Conservation (phyloP, 345 rosid genomes). For the Eucalyptus sideroxylon region DNA sequence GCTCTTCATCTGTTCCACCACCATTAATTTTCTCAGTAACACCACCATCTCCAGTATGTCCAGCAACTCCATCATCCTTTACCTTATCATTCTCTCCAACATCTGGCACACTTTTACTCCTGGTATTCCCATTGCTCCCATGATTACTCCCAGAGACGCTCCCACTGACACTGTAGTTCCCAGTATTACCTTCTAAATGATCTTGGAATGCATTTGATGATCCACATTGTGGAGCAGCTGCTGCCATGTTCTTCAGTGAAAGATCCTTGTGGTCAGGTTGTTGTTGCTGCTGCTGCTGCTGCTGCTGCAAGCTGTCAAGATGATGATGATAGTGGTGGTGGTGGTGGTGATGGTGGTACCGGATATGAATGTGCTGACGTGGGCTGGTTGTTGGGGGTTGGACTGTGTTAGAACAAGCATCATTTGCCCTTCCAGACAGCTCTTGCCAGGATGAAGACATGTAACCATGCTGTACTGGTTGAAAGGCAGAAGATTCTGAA, state of each 20-base stretch:
- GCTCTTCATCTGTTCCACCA: slow-evolving; percentile 12
- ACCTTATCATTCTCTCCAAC: slow-evolving; percentile 31
- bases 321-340: slow-evolving; percentile 17
- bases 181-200: slow-evolving; percentile 10
- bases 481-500: slow-evolving; percentile 26
- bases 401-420: not conserved
- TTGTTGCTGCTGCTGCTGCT: slow-evolving; percentile 9
- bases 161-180: slow-evolving; percentile 58
- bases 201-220: slow-evolving; percentile 33
- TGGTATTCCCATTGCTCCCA: slow-evolving; percentile 48
- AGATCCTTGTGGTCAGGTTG: slow-evolving; percentile 11
- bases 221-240: slow-evolving; percentile 27
- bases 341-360: slow-evolving; percentile 23
- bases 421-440: slow-evolving; percentile 9
- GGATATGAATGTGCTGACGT: slow-evolving; percentile 13
- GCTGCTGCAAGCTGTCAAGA: slow-evolving; percentile 7
- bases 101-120: slow-evolving; percentile 37
- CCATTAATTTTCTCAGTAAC: slow-evolving; percentile 4
- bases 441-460: slow-evolving; percentile 5
- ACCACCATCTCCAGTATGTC: slow-evolving; percentile 17
- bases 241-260: slow-evolving; percentile 17
- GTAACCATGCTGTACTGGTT: slow-evolving; percentile 10
- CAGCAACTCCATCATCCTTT: slow-evolving; percentile 42
- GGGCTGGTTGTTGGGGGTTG: slow-evolving; percentile 5
- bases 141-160: slow-evolving; percentile 64